Conservation (phyloP, 2,329 filamentous ascomycete genomes). For the Dothiorella sarmentorum region DNA sequence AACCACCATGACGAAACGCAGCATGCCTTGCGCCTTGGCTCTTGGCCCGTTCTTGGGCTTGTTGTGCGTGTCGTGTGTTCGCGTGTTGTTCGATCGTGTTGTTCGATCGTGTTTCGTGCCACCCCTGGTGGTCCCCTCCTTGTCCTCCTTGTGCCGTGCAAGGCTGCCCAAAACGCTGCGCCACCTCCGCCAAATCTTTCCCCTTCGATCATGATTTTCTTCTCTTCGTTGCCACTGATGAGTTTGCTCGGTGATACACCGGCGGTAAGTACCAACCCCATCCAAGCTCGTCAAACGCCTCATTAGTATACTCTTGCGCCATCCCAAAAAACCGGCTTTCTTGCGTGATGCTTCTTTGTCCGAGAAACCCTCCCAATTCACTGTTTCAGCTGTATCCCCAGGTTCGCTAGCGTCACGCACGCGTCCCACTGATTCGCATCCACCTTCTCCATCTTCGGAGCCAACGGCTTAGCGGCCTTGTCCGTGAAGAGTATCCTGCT, state of each 20-base stretch:
- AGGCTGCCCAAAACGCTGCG: no score
- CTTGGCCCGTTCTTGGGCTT: neutral
- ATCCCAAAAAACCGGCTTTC: neutral
- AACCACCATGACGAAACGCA: neutral
- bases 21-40: neutral
- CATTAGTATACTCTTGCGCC: no score
- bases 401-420: neutral
- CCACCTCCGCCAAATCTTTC: neutral
- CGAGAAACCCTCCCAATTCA: no score
- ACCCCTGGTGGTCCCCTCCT: no score
- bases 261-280: no score
- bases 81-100: neutral
- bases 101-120: no score
- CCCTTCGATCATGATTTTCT: neutral
- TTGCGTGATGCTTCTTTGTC: no score
- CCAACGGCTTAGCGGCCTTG: neutral
- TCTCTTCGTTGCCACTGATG: neutral
- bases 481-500: slow-evolving; percentile 6
- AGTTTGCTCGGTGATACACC: no score
- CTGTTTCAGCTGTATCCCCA: slow-evolving; percentile 6
- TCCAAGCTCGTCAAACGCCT: no score
- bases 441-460: slow-evolving; percentile 13
- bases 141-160: no score
- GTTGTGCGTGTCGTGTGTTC: neutral
- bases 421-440: neutral